Percentiles rank a stretch among this genome's conserved stretches.
These are phyloP conservation scores for Carex littledalei DNA, from an alignment of 176 grass and related monocot species.

Conservation along the genomic window DNA sequence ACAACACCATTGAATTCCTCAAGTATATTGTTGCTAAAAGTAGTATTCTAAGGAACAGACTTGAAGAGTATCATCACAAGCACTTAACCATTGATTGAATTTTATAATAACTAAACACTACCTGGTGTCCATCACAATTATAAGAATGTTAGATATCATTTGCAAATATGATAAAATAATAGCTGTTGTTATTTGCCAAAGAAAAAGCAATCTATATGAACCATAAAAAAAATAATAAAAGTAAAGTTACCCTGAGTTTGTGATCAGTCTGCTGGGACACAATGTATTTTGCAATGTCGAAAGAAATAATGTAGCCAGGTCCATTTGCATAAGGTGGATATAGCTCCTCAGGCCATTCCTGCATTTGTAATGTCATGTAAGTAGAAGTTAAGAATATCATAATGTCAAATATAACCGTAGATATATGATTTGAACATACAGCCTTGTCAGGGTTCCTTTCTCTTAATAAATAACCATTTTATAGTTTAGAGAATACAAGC, in stretches of 20 bases:
- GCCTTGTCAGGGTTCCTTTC: neutral
- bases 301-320: slow-evolving; percentile 76
- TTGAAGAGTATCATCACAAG: neutral
- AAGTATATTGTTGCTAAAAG: neutral
- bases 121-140: neutral
- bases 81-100: neutral
- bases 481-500: neutral
- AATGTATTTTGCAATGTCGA: slow-evolving; percentile 49
- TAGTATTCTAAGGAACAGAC: neutral
- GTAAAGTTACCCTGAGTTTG: slow-evolving; percentile 43
- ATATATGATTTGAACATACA: neutral
- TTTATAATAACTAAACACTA: neutral
- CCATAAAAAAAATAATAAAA: neutral
- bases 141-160: neutral
- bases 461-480: neutral
- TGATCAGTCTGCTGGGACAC: slow-evolving; percentile 45
- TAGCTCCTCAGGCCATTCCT: slow-evolving; percentile 95
- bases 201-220: neutral
- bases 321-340: slow-evolving; percentile 91
- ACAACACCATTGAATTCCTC: neutral
- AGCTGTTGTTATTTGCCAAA: neutral
- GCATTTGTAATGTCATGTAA: slow-evolving; percentile 17
- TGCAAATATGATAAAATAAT: neutral
- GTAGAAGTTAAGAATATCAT: neutral
- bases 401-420: neutral